Conservation (phyloP, 2,329 filamentous ascomycete species). For the Trichoderma oligosporum region DNA sequence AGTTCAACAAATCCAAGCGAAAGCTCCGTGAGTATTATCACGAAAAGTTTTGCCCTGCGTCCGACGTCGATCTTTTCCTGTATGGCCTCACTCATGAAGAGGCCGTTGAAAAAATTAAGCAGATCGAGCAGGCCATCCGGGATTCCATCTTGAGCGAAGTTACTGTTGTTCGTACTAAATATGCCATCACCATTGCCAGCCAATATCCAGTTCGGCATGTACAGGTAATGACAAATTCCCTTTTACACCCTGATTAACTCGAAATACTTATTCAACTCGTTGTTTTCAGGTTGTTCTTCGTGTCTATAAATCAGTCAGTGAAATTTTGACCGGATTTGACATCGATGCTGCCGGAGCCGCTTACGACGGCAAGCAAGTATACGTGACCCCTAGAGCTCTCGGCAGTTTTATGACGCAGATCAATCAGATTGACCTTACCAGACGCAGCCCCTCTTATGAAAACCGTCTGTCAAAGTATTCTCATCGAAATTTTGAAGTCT, state of each 20-base stretch:
- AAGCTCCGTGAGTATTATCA: slow-evolving; percentile 72
- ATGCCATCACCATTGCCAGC: slow-evolving; percentile 79
- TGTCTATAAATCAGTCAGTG: slow-evolving; percentile 77
- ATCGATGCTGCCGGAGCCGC: slow-evolving; percentile 80
- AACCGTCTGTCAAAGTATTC: slow-evolving; percentile 84
- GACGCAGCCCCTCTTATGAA: slow-evolving; percentile 82
- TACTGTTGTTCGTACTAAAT: slow-evolving; percentile 79
- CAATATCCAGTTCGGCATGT: slow-evolving; percentile 81
- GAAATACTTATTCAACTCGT: not conserved
- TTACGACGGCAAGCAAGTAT: slow-evolving; percentile 78
- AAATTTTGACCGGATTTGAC: slow-evolving; percentile 85
- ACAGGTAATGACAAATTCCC: slow-evolving; percentile 42
- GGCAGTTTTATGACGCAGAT: slow-evolving; percentile 77
- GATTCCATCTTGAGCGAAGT: slow-evolving; percentile 79
- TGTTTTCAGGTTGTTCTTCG: slow-evolving; percentile 68
- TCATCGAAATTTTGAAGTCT: slow-evolving; percentile 78
- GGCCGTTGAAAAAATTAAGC: slow-evolving; percentile 76
- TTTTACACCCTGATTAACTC: not conserved
- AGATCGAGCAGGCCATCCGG: slow-evolving; percentile 71
- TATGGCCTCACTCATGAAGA: slow-evolving; percentile 75
- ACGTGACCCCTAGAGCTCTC: slow-evolving; percentile 70
- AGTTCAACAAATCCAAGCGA: slow-evolving; percentile 60
- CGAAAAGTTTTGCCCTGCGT: slow-evolving; percentile 74
- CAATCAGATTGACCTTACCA: slow-evolving; percentile 74
- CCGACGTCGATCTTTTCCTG: slow-evolving; percentile 82